phyloP scores from a whole-genome alignment of 768 basidiomycete genomes.

The Suillus plorans region DNA sequence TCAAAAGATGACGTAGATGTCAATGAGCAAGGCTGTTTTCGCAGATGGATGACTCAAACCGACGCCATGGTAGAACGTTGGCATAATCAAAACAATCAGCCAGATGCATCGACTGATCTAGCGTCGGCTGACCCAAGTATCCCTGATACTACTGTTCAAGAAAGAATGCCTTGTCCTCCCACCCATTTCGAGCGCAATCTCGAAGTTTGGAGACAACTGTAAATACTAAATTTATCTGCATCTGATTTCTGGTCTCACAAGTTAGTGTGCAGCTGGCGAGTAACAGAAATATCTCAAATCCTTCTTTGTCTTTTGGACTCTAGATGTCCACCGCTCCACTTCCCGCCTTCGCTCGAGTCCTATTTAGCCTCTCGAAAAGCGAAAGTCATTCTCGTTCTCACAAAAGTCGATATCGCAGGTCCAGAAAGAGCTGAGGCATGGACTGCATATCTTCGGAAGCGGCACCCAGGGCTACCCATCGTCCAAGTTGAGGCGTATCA shows the following conservation, averaged over 20 bases:
- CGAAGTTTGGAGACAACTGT: constrained; percentile 95
- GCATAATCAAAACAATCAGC: constrained; percentile 31
- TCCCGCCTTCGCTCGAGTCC: constrained; percentile 71
- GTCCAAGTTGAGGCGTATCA: constrained; percentile 78
- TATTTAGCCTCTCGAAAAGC: constrained; percentile 45
- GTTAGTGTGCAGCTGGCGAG: constrained; percentile 70
- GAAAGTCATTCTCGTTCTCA: constrained; percentile 69
- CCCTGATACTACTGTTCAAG: constrained; percentile 10
- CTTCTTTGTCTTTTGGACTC: constrained; percentile 87
- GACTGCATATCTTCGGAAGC: constrained; percentile 55
- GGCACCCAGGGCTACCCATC: constrained; percentile 55
- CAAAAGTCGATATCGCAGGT: constrained; percentile 87
- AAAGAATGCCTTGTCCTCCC: constrained; percentile 57
- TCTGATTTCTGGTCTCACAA: constrained; percentile 3
- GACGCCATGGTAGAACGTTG: constrained; percentile 57
- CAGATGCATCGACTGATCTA: constrained; percentile 7
- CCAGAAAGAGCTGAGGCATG: constrained; percentile 62
- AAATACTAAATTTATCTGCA: constrained; percentile 9
- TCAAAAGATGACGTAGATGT: constrained; percentile 85
- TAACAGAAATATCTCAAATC: constrained; percentile 88
- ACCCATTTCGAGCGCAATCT: constrained; percentile 88
- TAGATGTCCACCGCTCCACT: constrained; percentile 85
- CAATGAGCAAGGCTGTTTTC: constrained; percentile 86
- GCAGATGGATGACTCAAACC: constrained; percentile 71
- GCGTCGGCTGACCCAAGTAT: constrained; percentile 9